Evolutionary conservation across 768 basidiomycete genomes (phyloP).

Genomic region (Naematelia encephala): DNA sequence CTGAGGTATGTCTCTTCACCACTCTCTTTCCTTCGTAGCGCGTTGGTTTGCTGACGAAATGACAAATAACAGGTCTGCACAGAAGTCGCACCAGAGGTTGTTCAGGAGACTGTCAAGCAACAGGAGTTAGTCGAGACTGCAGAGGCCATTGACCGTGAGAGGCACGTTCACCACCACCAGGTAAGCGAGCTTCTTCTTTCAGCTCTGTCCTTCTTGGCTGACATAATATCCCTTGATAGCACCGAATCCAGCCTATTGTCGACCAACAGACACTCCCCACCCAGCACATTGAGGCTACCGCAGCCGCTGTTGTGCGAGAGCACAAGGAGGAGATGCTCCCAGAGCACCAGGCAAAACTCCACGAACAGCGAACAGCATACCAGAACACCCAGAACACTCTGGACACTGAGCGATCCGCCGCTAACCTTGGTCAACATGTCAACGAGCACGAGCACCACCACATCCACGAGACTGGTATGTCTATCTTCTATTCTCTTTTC

Average conservation of each 20-base stretch:
- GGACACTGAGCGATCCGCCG: slow-evolving; percentile 34
- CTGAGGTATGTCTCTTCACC: slow-evolving; percentile 31
- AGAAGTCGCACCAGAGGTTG: slow-evolving; percentile 49
- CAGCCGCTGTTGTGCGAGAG: slow-evolving; percentile 46
- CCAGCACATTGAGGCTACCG: slow-evolving; percentile 43
- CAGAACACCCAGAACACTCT: slow-evolving; percentile 36
- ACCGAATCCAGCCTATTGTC: slow-evolving; percentile 51
- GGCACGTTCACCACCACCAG: slow-evolving; percentile 49
- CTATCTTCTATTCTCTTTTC: neutral
- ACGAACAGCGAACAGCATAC: slow-evolving; percentile 44
- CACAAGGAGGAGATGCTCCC: slow-evolving; percentile 49
- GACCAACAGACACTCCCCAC: slow-evolving; percentile 43
- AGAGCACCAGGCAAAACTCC: slow-evolving; percentile 49
- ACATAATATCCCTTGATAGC: slow-evolving; percentile 28
- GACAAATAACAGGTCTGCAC: slow-evolving; percentile 41
- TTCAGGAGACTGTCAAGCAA: slow-evolving; percentile 46
- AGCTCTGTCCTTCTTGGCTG: neutral
- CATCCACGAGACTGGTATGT: slow-evolving; percentile 46
- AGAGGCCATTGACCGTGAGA: slow-evolving; percentile 51
- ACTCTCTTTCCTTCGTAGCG: neutral
- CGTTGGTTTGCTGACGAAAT: neutral
- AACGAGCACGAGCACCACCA: slow-evolving; percentile 52
- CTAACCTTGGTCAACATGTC: slow-evolving; percentile 41
- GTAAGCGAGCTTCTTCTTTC: slow-evolving; percentile 4
- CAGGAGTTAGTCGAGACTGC: slow-evolving; percentile 45